These are phyloP conservation scores for Xylogone sp. DNA, from an alignment of 2,329 filamentous ascomycete species.

Conservation along the genomic window DNA sequence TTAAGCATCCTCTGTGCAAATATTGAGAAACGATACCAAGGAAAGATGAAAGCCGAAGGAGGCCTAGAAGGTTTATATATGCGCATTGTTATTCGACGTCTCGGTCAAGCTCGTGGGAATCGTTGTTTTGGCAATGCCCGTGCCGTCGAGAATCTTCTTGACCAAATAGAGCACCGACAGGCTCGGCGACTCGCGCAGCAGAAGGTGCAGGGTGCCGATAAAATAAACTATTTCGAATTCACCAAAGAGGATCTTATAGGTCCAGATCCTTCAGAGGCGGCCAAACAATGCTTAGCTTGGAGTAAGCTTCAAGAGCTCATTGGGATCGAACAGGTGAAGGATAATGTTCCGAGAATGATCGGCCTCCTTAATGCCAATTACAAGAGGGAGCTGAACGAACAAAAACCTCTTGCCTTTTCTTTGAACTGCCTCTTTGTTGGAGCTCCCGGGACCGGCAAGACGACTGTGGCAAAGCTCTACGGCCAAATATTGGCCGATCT, in stretches of 20 bases:
- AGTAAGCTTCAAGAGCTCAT: slow-evolving; percentile 51
- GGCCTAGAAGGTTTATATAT: slow-evolving; percentile 57
- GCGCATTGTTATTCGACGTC: slow-evolving; percentile 56
- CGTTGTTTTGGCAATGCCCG: slow-evolving; percentile 73
- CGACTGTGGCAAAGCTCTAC: slow-evolving; percentile 70
- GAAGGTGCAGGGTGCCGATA: slow-evolving; percentile 30
- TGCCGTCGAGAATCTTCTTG: slow-evolving; percentile 59
- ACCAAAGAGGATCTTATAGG: slow-evolving; percentile 69
- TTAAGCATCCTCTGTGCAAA: slow-evolving; percentile 53
- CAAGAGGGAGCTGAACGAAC: slow-evolving; percentile 57
- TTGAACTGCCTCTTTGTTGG: slow-evolving; percentile 70
- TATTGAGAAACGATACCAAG: slow-evolving; percentile 50
- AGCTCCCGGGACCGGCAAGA: slow-evolving; percentile 72
- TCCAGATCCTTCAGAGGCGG: slow-evolving; percentile 53
- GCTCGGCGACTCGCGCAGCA: slow-evolving; percentile 48
- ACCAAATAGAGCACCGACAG: slow-evolving; percentile 54
- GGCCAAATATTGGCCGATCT: slow-evolving; percentile 64
- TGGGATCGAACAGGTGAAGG: slow-evolving; percentile 60
- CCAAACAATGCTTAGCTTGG: slow-evolving; percentile 54
- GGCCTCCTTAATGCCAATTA: slow-evolving; percentile 63
- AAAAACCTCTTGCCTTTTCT: slow-evolving; percentile 53
- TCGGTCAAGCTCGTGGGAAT: slow-evolving; percentile 58
- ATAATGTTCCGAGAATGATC: slow-evolving; percentile 54
- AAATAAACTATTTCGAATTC: slow-evolving; percentile 55
- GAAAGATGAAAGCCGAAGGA: slow-evolving; percentile 55